These are phyloP conservation scores for Candida glucosophila DNA, from an alignment of 1,139 yeast genomes.

Conservation along the genomic window DNA sequence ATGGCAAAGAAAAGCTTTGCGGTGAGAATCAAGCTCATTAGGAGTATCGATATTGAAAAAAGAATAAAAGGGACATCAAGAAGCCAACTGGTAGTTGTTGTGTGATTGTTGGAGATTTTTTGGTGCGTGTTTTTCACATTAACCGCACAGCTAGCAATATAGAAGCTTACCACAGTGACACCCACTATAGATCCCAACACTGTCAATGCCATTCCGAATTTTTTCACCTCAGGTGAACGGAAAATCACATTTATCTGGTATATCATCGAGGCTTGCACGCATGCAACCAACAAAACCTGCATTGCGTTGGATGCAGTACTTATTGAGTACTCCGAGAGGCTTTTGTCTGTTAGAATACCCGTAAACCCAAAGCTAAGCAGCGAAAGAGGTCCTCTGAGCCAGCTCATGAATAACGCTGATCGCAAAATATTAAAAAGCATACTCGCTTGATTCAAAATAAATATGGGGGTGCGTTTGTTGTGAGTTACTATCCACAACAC, in stretches of 20 bases:
- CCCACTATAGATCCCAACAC: constrained; percentile 35
- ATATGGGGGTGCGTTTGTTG: constrained; percentile 55
- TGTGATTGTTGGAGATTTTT: constrained; percentile 9
- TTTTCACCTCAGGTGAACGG: constrained; percentile 38
- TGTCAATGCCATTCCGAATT: constrained; percentile 32
- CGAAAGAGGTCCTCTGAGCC: constrained; percentile 44
- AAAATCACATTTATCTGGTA: constrained; percentile 68
- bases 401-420: constrained; percentile 46
- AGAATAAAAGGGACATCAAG: constrained; percentile 48
- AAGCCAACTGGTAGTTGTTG: no score
- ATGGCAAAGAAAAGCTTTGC: constrained; percentile 61
- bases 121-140: constrained; percentile 22
- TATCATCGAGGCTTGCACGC: constrained; percentile 57
- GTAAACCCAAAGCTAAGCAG: constrained; percentile 45
- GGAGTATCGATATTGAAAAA: constrained; percentile 59
- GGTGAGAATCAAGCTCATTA: constrained; percentile 52
- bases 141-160: no score
- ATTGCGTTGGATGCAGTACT: constrained; percentile 54
- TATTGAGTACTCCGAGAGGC: constrained; percentile 18
- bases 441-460: constrained; percentile 56
- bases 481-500: constrained; percentile 31
- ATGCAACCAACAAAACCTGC: constrained; percentile 47
- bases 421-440: constrained; percentile 48
- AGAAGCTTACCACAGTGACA: constrained; percentile 42
- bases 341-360: constrained; percentile 20